Percentiles rank a stretch among this genome's conserved stretches.
Evolutionary conservation across 2,329 filamentous ascomycete genomes (phyloP).

Genomic region (Grosmannia serpens): DNA sequence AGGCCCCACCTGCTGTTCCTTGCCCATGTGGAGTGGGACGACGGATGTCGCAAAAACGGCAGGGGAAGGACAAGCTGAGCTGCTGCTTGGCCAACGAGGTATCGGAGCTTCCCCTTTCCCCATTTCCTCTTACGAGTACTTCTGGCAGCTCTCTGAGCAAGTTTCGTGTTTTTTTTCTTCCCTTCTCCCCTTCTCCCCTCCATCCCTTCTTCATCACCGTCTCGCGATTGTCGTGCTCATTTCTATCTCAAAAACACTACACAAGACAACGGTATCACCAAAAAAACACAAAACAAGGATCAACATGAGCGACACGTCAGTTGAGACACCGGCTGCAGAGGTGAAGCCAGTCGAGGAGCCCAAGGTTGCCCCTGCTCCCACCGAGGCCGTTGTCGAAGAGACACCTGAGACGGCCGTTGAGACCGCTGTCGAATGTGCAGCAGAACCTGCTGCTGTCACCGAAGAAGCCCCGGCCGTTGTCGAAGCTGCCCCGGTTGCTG

Average conservation of each 20-base stretch:
- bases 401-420: neutral
- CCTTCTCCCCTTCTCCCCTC: neutral
- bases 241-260: neutral
- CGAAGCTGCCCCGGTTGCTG: neutral
- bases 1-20: neutral
- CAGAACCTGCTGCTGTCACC: neutral
- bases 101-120: neutral
- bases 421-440: neutral
- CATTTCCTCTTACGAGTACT: neutral
- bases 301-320: conserved; percentile 11
- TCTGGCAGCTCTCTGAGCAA: neutral
- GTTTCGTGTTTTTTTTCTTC: neutral
- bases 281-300: neutral
- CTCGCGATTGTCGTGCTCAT: neutral
- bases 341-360: conserved; percentile 3
- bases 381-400: neutral
- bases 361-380: neutral
- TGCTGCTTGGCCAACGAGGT: conserved; percentile 1
- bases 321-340: conserved; percentile 7
- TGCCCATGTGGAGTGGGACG: neutral
- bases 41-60: neutral
- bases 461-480: neutral
- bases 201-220: neutral
- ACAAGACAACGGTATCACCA: neutral
- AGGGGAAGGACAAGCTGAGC: neutral